Conservation (phyloP, 148 eudicot species). For the Diospyros lotus region DNA sequence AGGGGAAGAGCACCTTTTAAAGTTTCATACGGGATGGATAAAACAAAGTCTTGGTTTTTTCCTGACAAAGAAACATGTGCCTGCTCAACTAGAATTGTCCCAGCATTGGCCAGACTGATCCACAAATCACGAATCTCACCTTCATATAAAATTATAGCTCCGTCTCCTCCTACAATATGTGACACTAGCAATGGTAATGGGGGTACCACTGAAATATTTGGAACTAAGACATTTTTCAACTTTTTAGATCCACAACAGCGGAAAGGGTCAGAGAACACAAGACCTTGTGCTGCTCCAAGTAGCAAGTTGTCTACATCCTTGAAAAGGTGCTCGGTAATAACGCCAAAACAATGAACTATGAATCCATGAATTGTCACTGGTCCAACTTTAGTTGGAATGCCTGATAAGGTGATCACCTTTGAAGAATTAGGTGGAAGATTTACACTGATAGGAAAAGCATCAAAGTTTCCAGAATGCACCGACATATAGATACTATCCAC, state of each 20-base stretch:
- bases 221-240: constrained; percentile 62
- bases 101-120: constrained; percentile 91
- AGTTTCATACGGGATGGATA: constrained; percentile 60
- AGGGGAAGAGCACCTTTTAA: constrained; percentile 78
- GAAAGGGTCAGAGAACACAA: constrained; percentile 94
- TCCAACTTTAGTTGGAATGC: constrained; percentile 89
- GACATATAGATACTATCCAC: constrained; percentile 93
- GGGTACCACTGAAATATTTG: constrained; percentile 74
- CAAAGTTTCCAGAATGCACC: constrained; percentile 77
- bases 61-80: constrained; percentile 90
- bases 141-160: constrained; percentile 81
- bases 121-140: constrained; percentile 86
- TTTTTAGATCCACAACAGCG: constrained; percentile 91
- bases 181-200: constrained; percentile 84
- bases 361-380: constrained; percentile 80
- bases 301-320: constrained; percentile 88
- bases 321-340: constrained; percentile 87
- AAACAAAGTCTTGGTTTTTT: constrained; percentile 84
- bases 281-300: constrained; percentile 90
- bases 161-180: constrained; percentile 84
- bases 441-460: constrained; percentile 90
- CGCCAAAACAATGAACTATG: constrained; percentile 93
- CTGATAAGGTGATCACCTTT: constrained; percentile 77
- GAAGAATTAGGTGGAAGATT: constrained; percentile 89
- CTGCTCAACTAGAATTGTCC: constrained; percentile 90